Conservation (phyloP, 208 protist genomes). For the Balamuthia mandrillaris region DNA sequence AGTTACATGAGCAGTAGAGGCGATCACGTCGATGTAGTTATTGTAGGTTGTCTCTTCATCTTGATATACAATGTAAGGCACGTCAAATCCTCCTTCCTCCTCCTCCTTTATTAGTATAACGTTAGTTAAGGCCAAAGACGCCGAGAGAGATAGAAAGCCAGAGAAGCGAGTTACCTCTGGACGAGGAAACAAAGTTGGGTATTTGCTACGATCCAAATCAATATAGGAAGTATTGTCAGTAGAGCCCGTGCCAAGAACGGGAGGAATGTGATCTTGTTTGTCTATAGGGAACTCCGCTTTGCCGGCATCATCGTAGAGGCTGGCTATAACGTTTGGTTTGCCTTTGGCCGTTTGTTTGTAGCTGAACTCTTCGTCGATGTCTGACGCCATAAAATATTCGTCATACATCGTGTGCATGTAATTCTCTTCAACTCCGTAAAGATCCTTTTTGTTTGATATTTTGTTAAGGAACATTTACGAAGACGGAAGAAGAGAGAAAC, state of each 20-base stretch:
- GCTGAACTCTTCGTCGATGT: neutral
- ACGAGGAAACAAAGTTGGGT: neutral
- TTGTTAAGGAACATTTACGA: neutral
- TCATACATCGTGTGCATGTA: slow-evolving; percentile 25
- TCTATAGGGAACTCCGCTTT: neutral
- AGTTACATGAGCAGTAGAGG: slow-evolving; percentile 1
- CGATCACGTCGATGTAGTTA: slow-evolving; percentile 34
- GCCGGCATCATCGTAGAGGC: slow-evolving; percentile 33
- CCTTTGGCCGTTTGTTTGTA: slow-evolving; percentile 22
- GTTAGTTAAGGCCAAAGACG: neutral
- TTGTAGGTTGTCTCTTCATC: slow-evolving; percentile 5
- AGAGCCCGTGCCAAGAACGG: slow-evolving; percentile 23
- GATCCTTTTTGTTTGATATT: neutral
- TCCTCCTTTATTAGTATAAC: neutral
- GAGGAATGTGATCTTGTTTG: neutral
- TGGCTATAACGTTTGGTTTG: slow-evolving; percentile 18
- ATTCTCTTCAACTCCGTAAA: slow-evolving; percentile 58
- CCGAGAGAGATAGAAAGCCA: neutral
- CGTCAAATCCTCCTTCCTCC: neutral
- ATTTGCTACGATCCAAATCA: neutral
- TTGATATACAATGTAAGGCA: neutral
- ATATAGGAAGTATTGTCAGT: neutral
- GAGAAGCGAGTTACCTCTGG: neutral
- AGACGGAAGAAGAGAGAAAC: neutral
- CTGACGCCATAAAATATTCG: slow-evolving; percentile 53